phyloP scores from a whole-genome alignment of 805 yeast genomes.

The Candida ovalis region DNA sequence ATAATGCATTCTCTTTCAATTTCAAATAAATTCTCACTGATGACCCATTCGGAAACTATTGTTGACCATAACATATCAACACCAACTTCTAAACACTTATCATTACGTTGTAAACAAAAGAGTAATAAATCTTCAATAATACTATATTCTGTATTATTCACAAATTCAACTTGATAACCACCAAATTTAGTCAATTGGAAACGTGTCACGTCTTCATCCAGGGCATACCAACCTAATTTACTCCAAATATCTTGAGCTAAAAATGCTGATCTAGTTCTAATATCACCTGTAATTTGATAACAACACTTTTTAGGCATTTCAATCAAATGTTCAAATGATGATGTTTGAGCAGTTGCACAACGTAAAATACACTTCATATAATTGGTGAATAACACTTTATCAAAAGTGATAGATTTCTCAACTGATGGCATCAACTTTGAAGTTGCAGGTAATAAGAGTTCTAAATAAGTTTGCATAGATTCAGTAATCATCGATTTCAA shows the following conservation, averaged over 20 bases:
- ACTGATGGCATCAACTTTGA: constrained; percentile 47
- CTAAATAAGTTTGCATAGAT: constrained; percentile 51
- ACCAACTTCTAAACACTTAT: constrained; percentile 57
- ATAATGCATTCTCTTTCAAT: constrained; percentile 60
- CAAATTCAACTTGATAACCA: constrained; percentile 67
- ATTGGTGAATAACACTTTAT: constrained; percentile 64
- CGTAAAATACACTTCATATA: constrained; percentile 55
- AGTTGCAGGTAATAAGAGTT: constrained; percentile 49
- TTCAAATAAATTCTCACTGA: constrained; percentile 53
- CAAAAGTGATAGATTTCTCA: constrained; percentile 48
- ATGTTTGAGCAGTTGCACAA: constrained; percentile 62
- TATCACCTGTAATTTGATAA: constrained; percentile 54
- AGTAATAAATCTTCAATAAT: constrained; percentile 62
- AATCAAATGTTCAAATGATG: constrained; percentile 65
- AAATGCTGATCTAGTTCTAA: constrained; percentile 55
- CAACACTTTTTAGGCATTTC: constrained; percentile 74
- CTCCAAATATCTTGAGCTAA: constrained; percentile 69
- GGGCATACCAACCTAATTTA: constrained; percentile 59
- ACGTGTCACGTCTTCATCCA: constrained; percentile 48
- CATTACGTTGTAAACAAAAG: constrained; percentile 64
- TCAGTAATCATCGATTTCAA: constrained; percentile 55
- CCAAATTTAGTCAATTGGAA: constrained; percentile 62
- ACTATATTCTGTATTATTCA: constrained; percentile 50
- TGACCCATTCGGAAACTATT: constrained; percentile 60
- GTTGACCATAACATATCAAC: constrained; percentile 68